Evolutionary conservation across 2,329 filamentous ascomycete species (phyloP).

Genomic region (Ophiosphaerella herpotricha): DNA sequence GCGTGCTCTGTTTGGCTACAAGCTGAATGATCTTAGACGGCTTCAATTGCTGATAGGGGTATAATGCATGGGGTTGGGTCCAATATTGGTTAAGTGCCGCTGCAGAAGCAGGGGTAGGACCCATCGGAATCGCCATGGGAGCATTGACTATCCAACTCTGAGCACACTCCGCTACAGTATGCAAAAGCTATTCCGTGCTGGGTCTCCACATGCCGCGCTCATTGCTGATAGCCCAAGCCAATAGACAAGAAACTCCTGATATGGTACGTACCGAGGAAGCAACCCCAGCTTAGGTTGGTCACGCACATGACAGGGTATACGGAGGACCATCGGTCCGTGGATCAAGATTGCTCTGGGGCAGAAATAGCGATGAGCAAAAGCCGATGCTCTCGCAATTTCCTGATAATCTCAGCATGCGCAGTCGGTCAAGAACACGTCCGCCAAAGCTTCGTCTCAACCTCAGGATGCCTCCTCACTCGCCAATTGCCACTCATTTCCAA

Average conservation of each 20-base stretch:
- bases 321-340: background rate
- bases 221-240: background rate
- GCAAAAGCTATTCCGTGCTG: background rate
- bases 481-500: conserved; percentile 39
- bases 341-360: background rate
- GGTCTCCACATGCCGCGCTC: background rate
- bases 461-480: conserved; percentile 40
- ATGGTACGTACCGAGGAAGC: conserved; percentile 12
- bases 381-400: conserved; percentile 18
- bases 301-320: conserved; percentile 1
- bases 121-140: conserved; percentile 28
- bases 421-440: conserved; percentile 35
- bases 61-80: conserved; percentile 9
- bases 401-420: conserved; percentile 44
- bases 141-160: conserved; percentile 19
- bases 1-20: background rate
- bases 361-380: conserved; percentile 10
- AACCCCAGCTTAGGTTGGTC: conserved; percentile 6
- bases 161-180: conserved; percentile 11
- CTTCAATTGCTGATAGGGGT: background rate
- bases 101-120: conserved; percentile 17
- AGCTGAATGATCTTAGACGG: background rate
- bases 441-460: conserved; percentile 40
- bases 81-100: conserved; percentile 18
- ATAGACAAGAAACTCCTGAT: too few relatives aligned